Evolutionary conservation across 805 yeast genomes (phyloP).

Genomic region (Tetrapisispora nanseiensis): DNA sequence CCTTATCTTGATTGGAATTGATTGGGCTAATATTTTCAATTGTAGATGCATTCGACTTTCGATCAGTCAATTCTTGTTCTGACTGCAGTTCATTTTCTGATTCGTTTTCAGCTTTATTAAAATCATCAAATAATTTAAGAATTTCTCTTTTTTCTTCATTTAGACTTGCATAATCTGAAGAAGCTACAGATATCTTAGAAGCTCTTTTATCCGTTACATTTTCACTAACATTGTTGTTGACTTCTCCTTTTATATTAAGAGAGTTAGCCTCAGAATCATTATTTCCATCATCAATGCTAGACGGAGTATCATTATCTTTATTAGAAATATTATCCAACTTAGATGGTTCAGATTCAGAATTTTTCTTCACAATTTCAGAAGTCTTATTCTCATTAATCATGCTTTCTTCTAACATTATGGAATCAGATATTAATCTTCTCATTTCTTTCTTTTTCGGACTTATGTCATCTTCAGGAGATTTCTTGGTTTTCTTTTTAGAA

Average conservation of each 20-base stretch:
- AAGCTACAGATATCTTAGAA: neutral
- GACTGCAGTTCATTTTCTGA: neutral
- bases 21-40: neutral
- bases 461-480: neutral
- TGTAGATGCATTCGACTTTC: neutral
- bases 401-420: slow-evolving; percentile 1
- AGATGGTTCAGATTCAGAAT: slow-evolving; percentile 1
- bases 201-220: neutral
- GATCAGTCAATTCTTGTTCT: neutral
- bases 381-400: neutral
- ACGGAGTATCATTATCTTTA: slow-evolving; percentile 1
- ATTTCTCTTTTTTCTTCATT: slow-evolving; percentile 2
- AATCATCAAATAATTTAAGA: neutral
- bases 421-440: slow-evolving; percentile 1
- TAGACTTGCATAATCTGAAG: neutral
- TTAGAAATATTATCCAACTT: slow-evolving; percentile 3
- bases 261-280: too few relatives aligned
- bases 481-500: neutral
- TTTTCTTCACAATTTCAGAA: neutral
- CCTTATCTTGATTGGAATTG: neutral
- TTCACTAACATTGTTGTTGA: neutral
- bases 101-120: neutral
- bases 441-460: slow-evolving; percentile 1
- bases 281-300: neutral
- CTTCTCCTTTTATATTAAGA: too few relatives aligned